Conservation (phyloP, 1,284 basidiomycete genomes). For the Cutaneotrichosporon cyanovorans region DNA sequence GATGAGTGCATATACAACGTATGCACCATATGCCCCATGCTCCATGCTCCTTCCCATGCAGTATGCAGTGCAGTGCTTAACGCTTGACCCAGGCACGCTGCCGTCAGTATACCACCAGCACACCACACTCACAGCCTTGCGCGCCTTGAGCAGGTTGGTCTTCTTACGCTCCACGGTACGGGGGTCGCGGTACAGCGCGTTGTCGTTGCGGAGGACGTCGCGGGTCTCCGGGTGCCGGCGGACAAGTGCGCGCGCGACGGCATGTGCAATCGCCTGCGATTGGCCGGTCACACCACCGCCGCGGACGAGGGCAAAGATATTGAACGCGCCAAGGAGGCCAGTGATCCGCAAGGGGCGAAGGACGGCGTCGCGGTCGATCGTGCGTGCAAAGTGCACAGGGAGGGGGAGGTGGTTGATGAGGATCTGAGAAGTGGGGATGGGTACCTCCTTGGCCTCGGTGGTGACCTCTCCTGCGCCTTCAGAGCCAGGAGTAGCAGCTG, state of each 20-base stretch:
- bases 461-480: neutral
- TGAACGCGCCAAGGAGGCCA: slow-evolving; percentile 82
- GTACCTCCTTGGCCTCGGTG: slow-evolving; percentile 1
- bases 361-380: slow-evolving; percentile 69
- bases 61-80: slow-evolving; percentile 45
- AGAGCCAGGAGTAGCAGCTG: slow-evolving; percentile 3
- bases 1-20: no score
- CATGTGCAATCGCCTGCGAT: slow-evolving; percentile 79
- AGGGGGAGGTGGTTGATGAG: slow-evolving; percentile 79
- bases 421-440: slow-evolving; percentile 53
- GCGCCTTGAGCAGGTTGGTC: slow-evolving; percentile 81
- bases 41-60: neutral
- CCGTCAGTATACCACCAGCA: slow-evolving; percentile 4
- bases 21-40: neutral
- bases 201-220: slow-evolving; percentile 66
- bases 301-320: slow-evolving; percentile 77
- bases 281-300: slow-evolving; percentile 89
- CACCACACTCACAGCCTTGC: slow-evolving; percentile 67
- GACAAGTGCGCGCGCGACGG: slow-evolving; percentile 70
- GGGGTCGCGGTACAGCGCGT: slow-evolving; percentile 81
- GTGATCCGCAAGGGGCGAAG: slow-evolving; percentile 76
- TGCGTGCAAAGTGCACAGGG: slow-evolving; percentile 67
- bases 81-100: slow-evolving; percentile 95
- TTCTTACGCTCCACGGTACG: slow-evolving; percentile 98
- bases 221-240: slow-evolving; percentile 62